Base-by-base conservation (phyloP, 2,329 filamentous ascomycete genomes). In the Emmonsiellopsis sp. region DNA sequence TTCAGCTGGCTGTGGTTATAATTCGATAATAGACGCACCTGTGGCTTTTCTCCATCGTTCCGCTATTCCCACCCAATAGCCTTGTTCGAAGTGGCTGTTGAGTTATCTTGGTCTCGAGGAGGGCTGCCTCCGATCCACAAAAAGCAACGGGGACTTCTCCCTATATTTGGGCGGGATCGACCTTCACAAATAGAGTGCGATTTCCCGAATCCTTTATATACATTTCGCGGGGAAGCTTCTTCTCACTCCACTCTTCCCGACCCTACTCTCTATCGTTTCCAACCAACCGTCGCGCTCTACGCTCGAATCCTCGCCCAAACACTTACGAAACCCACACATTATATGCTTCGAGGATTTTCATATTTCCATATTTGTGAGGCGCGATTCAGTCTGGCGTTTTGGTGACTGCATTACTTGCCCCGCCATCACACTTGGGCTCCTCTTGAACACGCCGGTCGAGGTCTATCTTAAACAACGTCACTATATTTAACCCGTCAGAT, bases 1-100 rank as follows among this genome's bases (percentile, higher is more conserved):
- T 39, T 37, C 34, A 49, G 51, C 48, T 56, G 51, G 49, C 42
- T 52, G 37, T 48, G 52, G 44, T 51, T 53, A 51, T 57, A 55
- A 57, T 54, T 53, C 49, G 55, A 58, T 51, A 45, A 54, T 57
- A 53, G 46, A 54, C 53, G 53, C 56, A 58, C 53, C 47, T 54
- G 53, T 58, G 57, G 52, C 57, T 56, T 52, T 55, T 47, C 42
- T 47, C 54, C 49, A 50, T 33, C 49, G 46, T 55, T 56, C 57
- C 55, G 52, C 42, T 44, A 32, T 53, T 57, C 54, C 54, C 55
- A 55, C 49, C 56, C 54, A 56, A 59, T 57, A 57, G 45, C 45
- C 54, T 50, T 47, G 48, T 48, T 51, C 49, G 51, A 14, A 48
- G n/a, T 54, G 46, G 42, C 42, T 50, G 42, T 57, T 56, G 51